Evolutionary conservation across 345 rosid species (phyloP), one percentile per base, ranked within the genome.

Genomic region (Citrus sinensis): DNA sequence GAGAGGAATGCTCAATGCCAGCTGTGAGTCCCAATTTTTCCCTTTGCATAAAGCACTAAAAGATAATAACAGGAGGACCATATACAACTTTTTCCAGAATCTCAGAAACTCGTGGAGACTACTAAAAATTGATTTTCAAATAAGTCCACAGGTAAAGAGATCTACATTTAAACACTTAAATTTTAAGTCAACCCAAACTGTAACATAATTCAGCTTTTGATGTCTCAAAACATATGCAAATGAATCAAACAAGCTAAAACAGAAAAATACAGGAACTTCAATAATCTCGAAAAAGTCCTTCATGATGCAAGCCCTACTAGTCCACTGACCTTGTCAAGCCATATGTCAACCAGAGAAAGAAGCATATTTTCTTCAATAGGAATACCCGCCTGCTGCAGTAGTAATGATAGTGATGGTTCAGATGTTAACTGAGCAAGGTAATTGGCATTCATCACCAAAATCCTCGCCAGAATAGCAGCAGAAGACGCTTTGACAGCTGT

Each of bases 401-500:
- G 86, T 65, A 82, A 72, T 55, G 87, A 78, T 73, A 96, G 98
- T 75, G 97, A 92, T 76, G 95, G 87, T 37, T 92, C 97, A 42
- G 97, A 89, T 67, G 95, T 89, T 89, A 96, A 85, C 85, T 94
- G 98, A 60, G 93, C 97, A 76, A 94, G 87, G 83, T 87, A 92
- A 85, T 83, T 85, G 80, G 97, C 90, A 84, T 96, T 96, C 95
- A 89, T 92, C 90, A 96, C 99, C 87, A 92, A 92, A 83, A 94
- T 82, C 85, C 99, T 90, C 10, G 98, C 99, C 35, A 96, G 85
- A 84, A 92, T 90, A 39, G 96, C 97, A 42, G 97, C 92, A 69
- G 99, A 85, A 83, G 92, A 85, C 14, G 90, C 92, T 85, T 90
- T 96, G 68, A 92, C 98, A 61, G 93, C 87, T 39, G 97, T 89